Evolutionary conservation across 2,329 filamentous ascomycete genomes (phyloP), one percentile per base, ranked within the genome.

Genomic region (Diaporthe caulivora): DNA sequence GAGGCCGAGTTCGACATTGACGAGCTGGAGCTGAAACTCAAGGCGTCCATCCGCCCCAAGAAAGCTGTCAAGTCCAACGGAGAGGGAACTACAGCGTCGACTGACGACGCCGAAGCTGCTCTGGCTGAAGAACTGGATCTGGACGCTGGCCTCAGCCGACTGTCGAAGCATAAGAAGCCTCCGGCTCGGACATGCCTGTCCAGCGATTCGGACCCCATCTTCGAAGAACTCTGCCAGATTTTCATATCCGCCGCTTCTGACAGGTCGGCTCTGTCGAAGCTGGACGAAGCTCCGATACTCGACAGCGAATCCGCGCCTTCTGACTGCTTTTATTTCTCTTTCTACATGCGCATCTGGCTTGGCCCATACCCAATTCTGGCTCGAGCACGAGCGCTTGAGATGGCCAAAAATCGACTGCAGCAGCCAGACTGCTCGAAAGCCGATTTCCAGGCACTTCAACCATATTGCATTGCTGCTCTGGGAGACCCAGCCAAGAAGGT

Each of bases 391-490:
- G 94, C 95, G 15, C 83, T 98, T 64, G 90, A 92, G 53, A 87
- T 91, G 79, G 88, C 91, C 18, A 90, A 91, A 74, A 86, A 86
- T 40, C 86, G 87, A 34, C 81, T 95, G 24, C 89, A 89, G 70
- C 81, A 83, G 13, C 82, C 83, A 18, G 86, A 88, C 73, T 86
- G 84, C 70, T 81, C 80, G 29, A 84, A 85, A 26, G 79, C 89
- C 10, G 93, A 98, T 80, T 87, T 95, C 64, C 96, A 98, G 80
- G 89, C 91, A 15, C 81, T 98, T 24, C 80, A 98, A n/a, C 96
- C 96, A 2, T 98, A 97, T 82, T 86, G 92, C 42, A 84, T 98
- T 58, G 86, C 89, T 49, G 93, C 93, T 29, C 88, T 98, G 24
- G 87, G 90, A 31, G 96, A 98, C 80, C 84, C 91, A 7, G 94